Evolutionary conservation across 768 basidiomycete genomes (phyloP).

Genomic region (Termitomyces sp.): DNA sequence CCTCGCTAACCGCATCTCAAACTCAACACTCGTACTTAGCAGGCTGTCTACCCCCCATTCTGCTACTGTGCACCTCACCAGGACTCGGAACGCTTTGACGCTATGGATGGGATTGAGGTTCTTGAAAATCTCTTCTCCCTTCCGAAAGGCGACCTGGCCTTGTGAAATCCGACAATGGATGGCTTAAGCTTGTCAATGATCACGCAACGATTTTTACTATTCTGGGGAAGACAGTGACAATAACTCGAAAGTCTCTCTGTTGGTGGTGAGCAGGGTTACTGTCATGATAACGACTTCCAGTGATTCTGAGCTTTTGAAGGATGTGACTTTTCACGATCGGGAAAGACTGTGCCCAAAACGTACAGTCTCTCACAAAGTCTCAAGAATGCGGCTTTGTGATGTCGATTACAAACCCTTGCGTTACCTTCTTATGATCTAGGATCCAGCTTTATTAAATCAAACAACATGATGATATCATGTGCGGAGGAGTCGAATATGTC

Average conservation of each 20-base stretch:
- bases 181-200: slow-evolving; percentile 24
- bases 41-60: too few relatives aligned
- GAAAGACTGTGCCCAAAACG: slow-evolving; percentile 24
- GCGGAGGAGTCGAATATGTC: slow-evolving; percentile 17
- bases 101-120: slow-evolving; percentile 23
- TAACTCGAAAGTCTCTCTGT: slow-evolving; percentile 26
- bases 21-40: slow-evolving; percentile 78
- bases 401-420: slow-evolving; percentile 19
- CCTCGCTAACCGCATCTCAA: slow-evolving; percentile 77
- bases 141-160: slow-evolving; percentile 24
- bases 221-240: slow-evolving; percentile 11
- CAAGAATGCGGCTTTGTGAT: slow-evolving; percentile 20
- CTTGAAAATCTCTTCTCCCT: slow-evolving; percentile 25
- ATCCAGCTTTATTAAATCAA: slow-evolving; percentile 21
- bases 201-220: slow-evolving; percentile 25
- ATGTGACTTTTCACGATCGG: slow-evolving; percentile 25
- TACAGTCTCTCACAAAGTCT: slow-evolving; percentile 14
- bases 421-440: slow-evolving; percentile 18
- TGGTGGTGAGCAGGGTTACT: slow-evolving; percentile 19
- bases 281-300: background rate
- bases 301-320: slow-evolving; percentile 12
- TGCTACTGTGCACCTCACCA: too few relatives aligned
- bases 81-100: too few relatives aligned
- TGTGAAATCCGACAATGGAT: slow-evolving; percentile 18
- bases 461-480: slow-evolving; percentile 24